Base-by-base conservation (phyloP, 257 asterid species). In the Parsonsia alboflavescens region DNA sequence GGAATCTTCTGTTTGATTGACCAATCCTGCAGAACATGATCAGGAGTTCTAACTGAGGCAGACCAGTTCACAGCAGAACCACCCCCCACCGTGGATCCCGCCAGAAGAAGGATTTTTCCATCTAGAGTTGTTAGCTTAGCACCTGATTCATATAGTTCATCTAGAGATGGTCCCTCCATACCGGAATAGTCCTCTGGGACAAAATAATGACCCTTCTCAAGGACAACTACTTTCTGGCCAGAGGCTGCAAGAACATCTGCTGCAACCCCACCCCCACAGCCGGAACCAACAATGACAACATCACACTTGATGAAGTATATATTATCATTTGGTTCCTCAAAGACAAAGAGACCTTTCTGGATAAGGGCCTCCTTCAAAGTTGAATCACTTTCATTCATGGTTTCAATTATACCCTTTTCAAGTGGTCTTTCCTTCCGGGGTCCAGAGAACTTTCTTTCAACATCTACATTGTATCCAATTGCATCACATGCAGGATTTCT, bases 241-340 rank as follows among this genome's bases (percentile, higher is more conserved):
- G 96, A 83, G 64, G 86, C 84, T 24, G 97, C 93, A 22, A 94
- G 97, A 10, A 90, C 74, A 2, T 93, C 89, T 3, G 96, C 97
- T 1, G 97, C 95, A 21, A 94, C 97, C 0, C 95, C 97, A 50
- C 98, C 98, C 0, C 97, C 98, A 36, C 92, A 81, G 56, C 98
- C 98, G 6, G 98, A 94, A 56, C 98, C 98, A 5, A 94, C 90
- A 17, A 94, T 86, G 76, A 92, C 93, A 24, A 92, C 97, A 66
- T 94, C 98, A 45, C 98, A 94, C 77, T 74, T 83, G 74, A 94
- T 84, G 74, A 70, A 89, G 26, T 54, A 80, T 1, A 24, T n/a
- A 39, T 81, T 61, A 0, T 73, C 79, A 1, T 81, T 41, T 7
- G 77, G 78, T 26, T 82, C 96, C 22, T 85, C 92, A 2, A 72